A percentile compares a stretch with the other conserved stretches of the same genome.
Evolutionary conservation across 2,329 filamentous ascomycete species (phyloP).

Genomic region (Talaromyces pinophilus): DNA sequence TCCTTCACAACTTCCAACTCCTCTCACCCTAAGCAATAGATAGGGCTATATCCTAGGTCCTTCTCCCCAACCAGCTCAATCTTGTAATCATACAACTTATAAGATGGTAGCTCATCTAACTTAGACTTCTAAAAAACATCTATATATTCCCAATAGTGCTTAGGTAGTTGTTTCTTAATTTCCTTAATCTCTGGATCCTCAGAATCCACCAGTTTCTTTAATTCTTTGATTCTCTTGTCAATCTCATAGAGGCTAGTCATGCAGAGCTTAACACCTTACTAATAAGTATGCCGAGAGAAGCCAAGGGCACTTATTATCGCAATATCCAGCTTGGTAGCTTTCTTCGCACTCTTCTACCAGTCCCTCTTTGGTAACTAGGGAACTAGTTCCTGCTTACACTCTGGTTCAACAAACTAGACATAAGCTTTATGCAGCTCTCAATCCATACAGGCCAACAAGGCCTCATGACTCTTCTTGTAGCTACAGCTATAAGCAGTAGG

Average conservation of each 20-base stretch:
- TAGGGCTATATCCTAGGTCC: background rate
- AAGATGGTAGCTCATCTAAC: background rate
- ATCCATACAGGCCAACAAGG: too few species aligned
- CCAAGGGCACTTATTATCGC: background rate
- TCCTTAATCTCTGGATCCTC: too few species aligned
- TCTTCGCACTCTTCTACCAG: background rate
- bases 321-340: background rate
- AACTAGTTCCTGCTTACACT: too few species aligned
- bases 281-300: background rate
- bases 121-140: background rate
- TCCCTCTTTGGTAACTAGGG: background rate
- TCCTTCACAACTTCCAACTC: slow-evolving; percentile 9
- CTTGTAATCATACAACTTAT: background rate
- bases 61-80: background rate
- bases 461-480: too few species aligned
- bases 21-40: background rate
- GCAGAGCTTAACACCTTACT: background rate
- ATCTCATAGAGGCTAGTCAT: slow-evolving; percentile 9
- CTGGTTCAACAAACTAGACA: too few species aligned
- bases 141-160: background rate
- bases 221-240: background rate
- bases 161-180: too few species aligned
- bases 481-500: too few species aligned
- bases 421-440: too few species aligned
- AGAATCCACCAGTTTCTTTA: too few species aligned